Percentiles rank a stretch among this genome's conserved stretches.
Evolutionary conservation across 306 rosid genomes (phyloP).

Genomic region (Begonia peltatifolia): DNA sequence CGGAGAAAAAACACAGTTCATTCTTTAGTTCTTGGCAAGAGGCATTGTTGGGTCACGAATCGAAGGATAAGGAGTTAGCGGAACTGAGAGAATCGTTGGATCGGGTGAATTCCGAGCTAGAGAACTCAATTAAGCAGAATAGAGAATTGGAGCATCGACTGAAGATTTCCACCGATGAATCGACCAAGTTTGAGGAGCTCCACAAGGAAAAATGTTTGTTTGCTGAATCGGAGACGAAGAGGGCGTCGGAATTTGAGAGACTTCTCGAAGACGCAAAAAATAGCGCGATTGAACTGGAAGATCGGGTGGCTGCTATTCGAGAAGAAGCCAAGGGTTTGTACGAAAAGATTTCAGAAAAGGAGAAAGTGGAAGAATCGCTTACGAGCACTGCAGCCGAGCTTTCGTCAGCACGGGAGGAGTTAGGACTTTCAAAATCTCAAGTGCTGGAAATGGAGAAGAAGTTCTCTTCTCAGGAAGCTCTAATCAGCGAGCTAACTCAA

Average conservation of each 20-base stretch:
- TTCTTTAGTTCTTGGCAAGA: constrained; percentile 50
- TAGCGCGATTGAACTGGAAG: constrained; percentile 45
- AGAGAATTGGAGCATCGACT: constrained; percentile 53
- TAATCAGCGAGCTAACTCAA: constrained; percentile 33
- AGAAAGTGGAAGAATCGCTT: constrained; percentile 65
- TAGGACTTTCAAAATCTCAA: constrained; percentile 52
- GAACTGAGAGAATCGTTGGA: constrained; percentile 64
- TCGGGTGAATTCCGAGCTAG: constrained; percentile 42
- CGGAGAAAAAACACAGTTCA: constrained; percentile 42
- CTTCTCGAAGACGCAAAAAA: constrained; percentile 53
- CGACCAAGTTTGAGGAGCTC: constrained; percentile 61
- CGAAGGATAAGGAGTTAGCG: constrained; percentile 45
- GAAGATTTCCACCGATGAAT: constrained; percentile 41
- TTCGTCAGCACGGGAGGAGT: constrained; percentile 53
- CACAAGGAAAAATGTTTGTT: constrained; percentile 70
- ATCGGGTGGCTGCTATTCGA: constrained; percentile 48
- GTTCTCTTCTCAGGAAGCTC: constrained; percentile 42
- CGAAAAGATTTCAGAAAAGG: constrained; percentile 54
- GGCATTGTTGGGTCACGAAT: constrained; percentile 62
- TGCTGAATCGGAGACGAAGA: constrained; percentile 63
- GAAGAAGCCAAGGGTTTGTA: constrained; percentile 61
- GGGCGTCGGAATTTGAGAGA: constrained; percentile 56
- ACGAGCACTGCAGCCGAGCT: constrained; percentile 49
- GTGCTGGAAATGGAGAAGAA: constrained; percentile 33
- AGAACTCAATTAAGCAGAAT: constrained; percentile 48